These are phyloP conservation scores for Coniosporium tulheliwenetii DNA, from an alignment of 2,329 filamentous ascomycete genomes.

Conservation along the genomic window DNA sequence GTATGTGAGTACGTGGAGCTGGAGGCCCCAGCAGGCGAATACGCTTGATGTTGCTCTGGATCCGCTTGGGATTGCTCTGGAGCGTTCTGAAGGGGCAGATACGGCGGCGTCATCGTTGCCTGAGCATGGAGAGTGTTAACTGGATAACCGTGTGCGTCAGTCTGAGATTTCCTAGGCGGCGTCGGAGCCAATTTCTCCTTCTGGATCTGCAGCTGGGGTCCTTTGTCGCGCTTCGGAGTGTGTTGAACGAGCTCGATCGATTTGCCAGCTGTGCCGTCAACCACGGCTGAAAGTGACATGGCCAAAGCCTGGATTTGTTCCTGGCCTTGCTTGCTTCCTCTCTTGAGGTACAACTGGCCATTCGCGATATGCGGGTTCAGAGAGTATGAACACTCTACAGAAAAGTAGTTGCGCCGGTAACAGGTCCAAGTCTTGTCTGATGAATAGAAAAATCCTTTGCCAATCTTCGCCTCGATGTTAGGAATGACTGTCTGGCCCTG, in stretches of 20 bases:
- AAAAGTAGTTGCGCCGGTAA: constrained; percentile 84
- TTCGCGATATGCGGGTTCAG: constrained; percentile 47
- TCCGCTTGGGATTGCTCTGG: constrained; percentile 4
- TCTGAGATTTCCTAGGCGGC: constrained; percentile 33
- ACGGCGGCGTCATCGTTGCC: constrained; percentile 17
- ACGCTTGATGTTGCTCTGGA: not conserved
- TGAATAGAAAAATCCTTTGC: constrained; percentile 72
- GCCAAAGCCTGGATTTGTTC: constrained; percentile 58
- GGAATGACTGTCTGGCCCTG: constrained; percentile 46
- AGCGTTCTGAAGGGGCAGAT: constrained; percentile 24
- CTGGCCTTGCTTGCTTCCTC: constrained; percentile 23
- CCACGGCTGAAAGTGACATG: constrained; percentile 71
- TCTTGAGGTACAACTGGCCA: constrained; percentile 41
- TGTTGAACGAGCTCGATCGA: constrained; percentile 76
- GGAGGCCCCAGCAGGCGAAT: constrained; percentile 4
- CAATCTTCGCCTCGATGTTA: constrained; percentile 64
- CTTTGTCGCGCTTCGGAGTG: constrained; percentile 82
- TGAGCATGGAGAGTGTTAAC: constrained; percentile 20
- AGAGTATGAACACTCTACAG: constrained; percentile 64
- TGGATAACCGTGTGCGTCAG: constrained; percentile 21
- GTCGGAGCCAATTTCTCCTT: constrained; percentile 56
- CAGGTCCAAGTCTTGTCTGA: constrained; percentile 79
- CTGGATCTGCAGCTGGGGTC: constrained; percentile 57
- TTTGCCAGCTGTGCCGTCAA: constrained; percentile 61
- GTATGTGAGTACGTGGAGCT: constrained; percentile 33